These are phyloP conservation scores for Ramularia collo-cygni DNA, from an alignment of 2,329 filamentous ascomycete genomes.

Conservation along the genomic window DNA sequence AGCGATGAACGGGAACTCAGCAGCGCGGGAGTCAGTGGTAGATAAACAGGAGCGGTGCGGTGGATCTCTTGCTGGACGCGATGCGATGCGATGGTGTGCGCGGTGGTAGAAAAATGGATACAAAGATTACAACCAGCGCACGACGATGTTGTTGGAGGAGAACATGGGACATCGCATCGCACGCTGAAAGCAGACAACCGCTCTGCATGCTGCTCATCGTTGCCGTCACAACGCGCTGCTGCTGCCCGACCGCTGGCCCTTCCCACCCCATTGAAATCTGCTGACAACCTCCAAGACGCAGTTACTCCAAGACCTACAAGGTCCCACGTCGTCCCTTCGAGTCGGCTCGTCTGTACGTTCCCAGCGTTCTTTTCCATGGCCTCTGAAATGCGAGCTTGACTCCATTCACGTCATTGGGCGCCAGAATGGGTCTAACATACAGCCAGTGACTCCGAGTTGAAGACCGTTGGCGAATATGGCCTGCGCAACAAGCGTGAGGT, in stretches of 20 bases:
- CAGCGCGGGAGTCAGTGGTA: too few relatives aligned
- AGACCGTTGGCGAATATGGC: slow-evolving; percentile 99
- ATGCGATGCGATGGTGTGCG: not conserved
- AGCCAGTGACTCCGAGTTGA: slow-evolving; percentile 94
- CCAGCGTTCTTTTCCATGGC: slow-evolving; percentile 52
- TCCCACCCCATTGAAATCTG: not conserved
- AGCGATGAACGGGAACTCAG: too few relatives aligned
- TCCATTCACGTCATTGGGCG: slow-evolving; percentile 80
- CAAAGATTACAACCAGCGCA: too few relatives aligned
- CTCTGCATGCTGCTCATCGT: not conserved
- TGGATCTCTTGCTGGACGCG: not conserved
- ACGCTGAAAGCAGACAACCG: not conserved
- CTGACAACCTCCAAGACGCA: slow-evolving; percentile 40
- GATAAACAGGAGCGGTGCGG: too few relatives aligned
- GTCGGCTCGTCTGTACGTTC: slow-evolving; percentile 99
- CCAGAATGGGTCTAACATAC: slow-evolving; percentile 51
- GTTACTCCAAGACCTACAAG: slow-evolving; percentile 99
- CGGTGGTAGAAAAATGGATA: not conserved
- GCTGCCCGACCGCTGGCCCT: not conserved
- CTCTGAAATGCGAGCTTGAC: slow-evolving; percentile 98
- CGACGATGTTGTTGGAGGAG: not conserved
- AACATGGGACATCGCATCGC: not conserved
- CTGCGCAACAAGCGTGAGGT: slow-evolving; percentile 99
- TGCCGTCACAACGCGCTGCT: not conserved
- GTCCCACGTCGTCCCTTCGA: slow-evolving; percentile 97